Percentiles rank a stretch among this genome's conserved stretches.
These are phyloP conservation scores for Gossypium australe DNA, from an alignment of 345 rosid genomes.

Conservation along the genomic window DNA sequence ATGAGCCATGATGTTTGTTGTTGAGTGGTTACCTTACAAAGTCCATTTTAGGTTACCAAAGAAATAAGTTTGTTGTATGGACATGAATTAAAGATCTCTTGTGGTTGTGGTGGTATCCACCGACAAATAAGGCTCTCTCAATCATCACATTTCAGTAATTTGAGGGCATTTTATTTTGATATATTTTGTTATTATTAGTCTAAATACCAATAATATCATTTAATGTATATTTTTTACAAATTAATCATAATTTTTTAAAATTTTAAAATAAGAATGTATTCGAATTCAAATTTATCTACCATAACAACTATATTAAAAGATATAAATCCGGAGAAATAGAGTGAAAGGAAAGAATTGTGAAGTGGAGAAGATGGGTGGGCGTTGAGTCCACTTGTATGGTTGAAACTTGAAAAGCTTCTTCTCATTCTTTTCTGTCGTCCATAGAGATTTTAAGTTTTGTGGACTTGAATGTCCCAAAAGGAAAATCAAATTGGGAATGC, in stretches of 20 bases:
- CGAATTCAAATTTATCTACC: too few relatives aligned
- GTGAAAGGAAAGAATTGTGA: slow-evolving; percentile 26
- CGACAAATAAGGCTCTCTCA: neutral
- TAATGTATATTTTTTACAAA: too few relatives aligned
- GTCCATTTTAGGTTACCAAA: slow-evolving; percentile 34
- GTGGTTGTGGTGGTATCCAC: slow-evolving; percentile 11
- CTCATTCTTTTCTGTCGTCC: neutral
- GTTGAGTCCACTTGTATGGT: slow-evolving; percentile 57
- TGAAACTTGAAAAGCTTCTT: slow-evolving; percentile 24
- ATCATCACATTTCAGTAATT: neutral
- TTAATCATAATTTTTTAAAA: too few relatives aligned
- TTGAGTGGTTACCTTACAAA: slow-evolving; percentile 34
- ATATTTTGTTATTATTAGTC: too few relatives aligned
- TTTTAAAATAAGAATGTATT: too few relatives aligned
- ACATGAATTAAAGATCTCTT: slow-evolving; percentile 42
- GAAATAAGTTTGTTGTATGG: slow-evolving; percentile 44
- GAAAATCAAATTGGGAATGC: too few relatives aligned
- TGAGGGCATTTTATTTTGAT: neutral
- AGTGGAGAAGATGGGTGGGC: slow-evolving; percentile 44
- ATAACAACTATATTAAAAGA: too few relatives aligned
- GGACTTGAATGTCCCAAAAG: neutral
- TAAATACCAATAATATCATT: too few relatives aligned
- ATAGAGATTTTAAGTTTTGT: neutral
- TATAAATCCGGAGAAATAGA: neutral
- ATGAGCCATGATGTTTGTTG: slow-evolving; percentile 20